Conservation (phyloP, 139 green algal species). For the Chlorella sp. region DNA sequence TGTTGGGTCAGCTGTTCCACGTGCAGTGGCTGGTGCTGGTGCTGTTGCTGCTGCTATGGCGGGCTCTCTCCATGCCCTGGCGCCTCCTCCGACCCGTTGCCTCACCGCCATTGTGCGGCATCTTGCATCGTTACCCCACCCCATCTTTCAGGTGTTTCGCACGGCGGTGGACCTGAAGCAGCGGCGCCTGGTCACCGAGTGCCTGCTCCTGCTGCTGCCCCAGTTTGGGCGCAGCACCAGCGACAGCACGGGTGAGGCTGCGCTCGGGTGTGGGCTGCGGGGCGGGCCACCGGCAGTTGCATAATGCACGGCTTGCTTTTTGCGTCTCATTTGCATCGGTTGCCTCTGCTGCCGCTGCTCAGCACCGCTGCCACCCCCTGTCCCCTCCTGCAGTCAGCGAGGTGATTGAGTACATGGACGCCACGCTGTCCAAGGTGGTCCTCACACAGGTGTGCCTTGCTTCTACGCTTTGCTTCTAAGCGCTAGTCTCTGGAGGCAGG, state of each 20-base stretch:
- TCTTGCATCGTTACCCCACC: too few species aligned
- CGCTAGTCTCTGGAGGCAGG: not conserved
- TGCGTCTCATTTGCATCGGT: too few species aligned
- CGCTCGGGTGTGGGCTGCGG: too few species aligned
- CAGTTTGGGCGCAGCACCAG: slow-evolving; percentile 2
- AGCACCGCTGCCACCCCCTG: not conserved
- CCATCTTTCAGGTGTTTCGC: slow-evolving; percentile 16
- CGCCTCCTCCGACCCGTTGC: too few species aligned
- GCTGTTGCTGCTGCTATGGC: too few species aligned
- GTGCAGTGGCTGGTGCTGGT: too few species aligned
- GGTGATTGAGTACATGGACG: slow-evolving; percentile 2
- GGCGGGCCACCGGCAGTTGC: too few species aligned
- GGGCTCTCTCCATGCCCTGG: too few species aligned
- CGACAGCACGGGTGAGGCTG: not conserved
- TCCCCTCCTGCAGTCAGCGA: not conserved
- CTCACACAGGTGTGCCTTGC: not conserved
- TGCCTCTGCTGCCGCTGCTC: too few species aligned
- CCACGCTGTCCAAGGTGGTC: not conserved
- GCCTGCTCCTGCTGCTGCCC: slow-evolving; percentile 16
- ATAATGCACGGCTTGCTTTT: too few species aligned
- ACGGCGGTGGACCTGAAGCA: slow-evolving; percentile 2
- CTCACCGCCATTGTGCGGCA: too few species aligned
- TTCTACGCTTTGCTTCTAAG: not conserved
- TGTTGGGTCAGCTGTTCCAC: too few species aligned
- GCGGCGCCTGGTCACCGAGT: slow-evolving; percentile 1